phyloP scores from a whole-genome alignment of 306 rosid genomes.

The Lathyrus tuberosus region DNA sequence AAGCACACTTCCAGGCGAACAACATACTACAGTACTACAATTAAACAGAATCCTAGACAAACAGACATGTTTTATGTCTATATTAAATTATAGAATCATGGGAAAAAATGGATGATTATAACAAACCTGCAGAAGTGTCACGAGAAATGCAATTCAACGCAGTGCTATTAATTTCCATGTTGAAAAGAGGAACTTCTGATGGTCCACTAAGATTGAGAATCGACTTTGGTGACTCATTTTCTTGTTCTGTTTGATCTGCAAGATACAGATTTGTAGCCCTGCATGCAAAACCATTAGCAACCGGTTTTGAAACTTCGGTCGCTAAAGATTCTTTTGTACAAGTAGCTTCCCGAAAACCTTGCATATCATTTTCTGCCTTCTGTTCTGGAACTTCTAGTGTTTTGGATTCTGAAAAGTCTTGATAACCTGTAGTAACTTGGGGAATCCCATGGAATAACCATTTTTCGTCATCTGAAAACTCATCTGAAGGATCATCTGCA shows the following conservation, averaged over 20 bases:
- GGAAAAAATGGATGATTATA: slow-evolving; percentile 17
- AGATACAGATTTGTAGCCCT: slow-evolving; percentile 35
- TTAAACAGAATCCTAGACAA: slow-evolving; percentile 15
- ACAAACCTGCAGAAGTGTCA: slow-evolving; percentile 57
- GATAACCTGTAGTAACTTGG: slow-evolving; percentile 57
- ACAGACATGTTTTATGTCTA: not conserved
- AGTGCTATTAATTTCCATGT: slow-evolving; percentile 41
- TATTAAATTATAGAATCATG: slow-evolving; percentile 1
- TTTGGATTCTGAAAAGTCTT: slow-evolving; percentile 46
- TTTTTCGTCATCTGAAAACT: slow-evolving; percentile 54
- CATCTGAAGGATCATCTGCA: not conserved
- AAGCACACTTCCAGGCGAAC: not conserved
- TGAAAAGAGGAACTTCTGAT: slow-evolving; percentile 47
- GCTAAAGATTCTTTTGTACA: slow-evolving; percentile 49
- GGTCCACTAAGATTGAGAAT: slow-evolving; percentile 42
- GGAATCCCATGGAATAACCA: slow-evolving; percentile 69
- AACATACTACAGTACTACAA: slow-evolving; percentile 11
- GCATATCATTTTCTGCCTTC: slow-evolving; percentile 38
- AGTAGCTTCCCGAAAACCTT: slow-evolving; percentile 47
- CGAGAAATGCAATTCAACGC: slow-evolving; percentile 27
- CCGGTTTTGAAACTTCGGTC: slow-evolving; percentile 52
- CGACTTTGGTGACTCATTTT: slow-evolving; percentile 50
- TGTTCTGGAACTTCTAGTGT: slow-evolving; percentile 41
- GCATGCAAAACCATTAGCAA: slow-evolving; percentile 44
- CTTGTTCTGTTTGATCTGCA: slow-evolving; percentile 42